Base-by-base conservation (phyloP, 176 grass and related monocot species). In the Cenchrus americanus region DNA sequence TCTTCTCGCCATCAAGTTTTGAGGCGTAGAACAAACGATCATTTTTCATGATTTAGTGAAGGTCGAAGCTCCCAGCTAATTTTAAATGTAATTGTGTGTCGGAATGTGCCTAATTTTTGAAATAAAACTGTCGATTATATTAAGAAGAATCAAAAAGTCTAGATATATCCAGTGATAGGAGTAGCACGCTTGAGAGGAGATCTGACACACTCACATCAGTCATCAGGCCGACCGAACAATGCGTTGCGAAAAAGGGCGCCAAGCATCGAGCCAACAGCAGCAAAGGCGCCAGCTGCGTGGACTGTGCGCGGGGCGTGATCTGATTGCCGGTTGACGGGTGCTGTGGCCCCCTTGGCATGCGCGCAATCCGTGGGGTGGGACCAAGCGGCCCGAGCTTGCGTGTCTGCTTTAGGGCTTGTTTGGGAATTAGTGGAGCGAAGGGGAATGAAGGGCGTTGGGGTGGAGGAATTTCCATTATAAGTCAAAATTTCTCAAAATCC, bases 321-420 rank as follows among this genome's bases (percentile, higher is more conserved):
- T 76, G 64, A 83, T 86, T 43, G 81, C 46, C 24, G 82, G 75
- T 22, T 62, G 71, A 52, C 14, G 41, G 18, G 73, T 41, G 78
- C 13, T 10, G 32, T 15, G 46, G 46, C 46, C 55, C 6, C 83
- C 61, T 82, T 58, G 7, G 19, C 57, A 10, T 53, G 61, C 44
- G 46, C 10, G 62, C 43, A 58, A 41, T 21, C 37, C 14, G 80
- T 47, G 40, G 24, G 14, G 6, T 47, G 22, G 54, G 54, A 7
- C 23, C 23, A 27, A 24, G 5, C 1, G n/a, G n/a, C n/a, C n/a
- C n/a, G n/a, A n/a, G n/a, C n/a, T n/a, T n/a, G n/a, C n/a, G n/a
- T n/a, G n/a, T n/a, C n/a, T n/a, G n/a, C n/a, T n/a, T n/a, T n/a
- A n/a, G n/a, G n/a, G n/a, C n/a, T n/a, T n/a, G n/a, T n/a, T n/a